Percentiles rank a stretch among this genome's conserved stretches.
Conservation (phyloP, 2,329 filamentous ascomycete species). For the Fusarium tupiense region DNA sequence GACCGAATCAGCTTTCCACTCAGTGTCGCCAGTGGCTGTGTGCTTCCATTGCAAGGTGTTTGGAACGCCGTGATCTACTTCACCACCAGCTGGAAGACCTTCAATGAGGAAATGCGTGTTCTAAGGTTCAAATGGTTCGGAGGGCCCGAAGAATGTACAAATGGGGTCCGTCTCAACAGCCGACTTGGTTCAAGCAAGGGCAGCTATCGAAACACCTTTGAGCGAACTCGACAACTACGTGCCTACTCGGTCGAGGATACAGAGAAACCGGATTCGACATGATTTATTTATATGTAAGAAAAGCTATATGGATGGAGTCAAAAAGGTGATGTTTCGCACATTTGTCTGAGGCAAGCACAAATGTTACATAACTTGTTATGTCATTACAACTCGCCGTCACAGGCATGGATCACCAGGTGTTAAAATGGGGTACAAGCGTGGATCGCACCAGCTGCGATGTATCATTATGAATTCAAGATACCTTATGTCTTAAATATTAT, state of each 20-base stretch:
- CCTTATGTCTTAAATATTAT: not conserved
- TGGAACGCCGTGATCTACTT: constrained; percentile 85
- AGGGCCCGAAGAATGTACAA: constrained; percentile 5
- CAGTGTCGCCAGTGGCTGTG: constrained; percentile 74
- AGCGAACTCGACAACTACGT: constrained; percentile 20
- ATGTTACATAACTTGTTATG: not conserved
- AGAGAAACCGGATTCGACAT: not conserved
- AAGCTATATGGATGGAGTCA: not conserved
- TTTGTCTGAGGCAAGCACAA: not conserved
- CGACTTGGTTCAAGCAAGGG: constrained; percentile 34
- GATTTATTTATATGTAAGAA: not conserved
- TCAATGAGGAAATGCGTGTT: constrained; percentile 42
- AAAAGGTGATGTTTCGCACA: not conserved
- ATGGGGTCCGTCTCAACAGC: constrained; percentile 42
- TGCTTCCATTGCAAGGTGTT: constrained; percentile 80
- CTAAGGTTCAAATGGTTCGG: constrained; percentile 22
- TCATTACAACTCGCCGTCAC: not conserved
- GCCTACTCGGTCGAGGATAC: not conserved
- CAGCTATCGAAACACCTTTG: constrained; percentile 38
- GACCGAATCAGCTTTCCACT: constrained; percentile 67
- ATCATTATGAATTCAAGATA: not conserved
- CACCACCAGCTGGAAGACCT: constrained; percentile 65
- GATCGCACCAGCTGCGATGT: not conserved
- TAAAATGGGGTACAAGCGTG: not conserved
- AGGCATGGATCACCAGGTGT: not conserved